phyloP scores from a whole-genome alignment of 2,329 filamentous ascomycete genomes.

The Ilyonectria robusta region DNA sequence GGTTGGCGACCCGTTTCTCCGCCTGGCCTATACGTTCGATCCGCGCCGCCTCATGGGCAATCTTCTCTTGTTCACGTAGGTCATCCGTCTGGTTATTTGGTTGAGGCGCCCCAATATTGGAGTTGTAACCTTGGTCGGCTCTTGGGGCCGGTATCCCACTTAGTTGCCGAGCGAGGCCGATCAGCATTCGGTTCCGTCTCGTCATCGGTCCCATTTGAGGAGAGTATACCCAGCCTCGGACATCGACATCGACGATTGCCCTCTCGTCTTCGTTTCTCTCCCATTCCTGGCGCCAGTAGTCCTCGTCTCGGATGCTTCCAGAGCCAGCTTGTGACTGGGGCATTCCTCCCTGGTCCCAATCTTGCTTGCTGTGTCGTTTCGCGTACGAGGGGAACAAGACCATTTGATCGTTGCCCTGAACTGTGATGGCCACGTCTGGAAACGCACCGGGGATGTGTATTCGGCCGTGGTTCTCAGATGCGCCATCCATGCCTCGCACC shows the following conservation, averaged over 20 bases:
- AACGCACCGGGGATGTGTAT: conserved; percentile 80
- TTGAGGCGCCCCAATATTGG: conserved; percentile 38
- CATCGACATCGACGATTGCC: conserved; percentile 92
- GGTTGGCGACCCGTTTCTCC: conserved; percentile 79
- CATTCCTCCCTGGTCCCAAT: conserved; percentile 51
- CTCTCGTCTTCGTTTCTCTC: conserved; percentile 84
- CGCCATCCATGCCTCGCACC: conserved; percentile 50
- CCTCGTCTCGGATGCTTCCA: conserved; percentile 70
- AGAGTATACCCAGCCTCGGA: conserved; percentile 94
- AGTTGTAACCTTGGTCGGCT: conserved; percentile 50
- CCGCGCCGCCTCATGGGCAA: conserved; percentile 80
- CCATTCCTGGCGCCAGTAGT: conserved; percentile 86
- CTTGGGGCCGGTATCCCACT: conserved; percentile 86
- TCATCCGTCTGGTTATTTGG: conserved; percentile 58
- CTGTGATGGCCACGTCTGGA: conserved; percentile 85
- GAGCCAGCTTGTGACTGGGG: conserved; percentile 50
- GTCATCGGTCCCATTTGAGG: conserved; percentile 89
- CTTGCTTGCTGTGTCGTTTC: conserved; percentile 74
- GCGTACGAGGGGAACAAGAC: conserved; percentile 96
- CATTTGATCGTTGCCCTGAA: conserved; percentile 90
- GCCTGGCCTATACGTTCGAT: conserved; percentile 81
- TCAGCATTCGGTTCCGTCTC: conserved; percentile 86
- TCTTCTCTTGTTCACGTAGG: conserved; percentile 72
- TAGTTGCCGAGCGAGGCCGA: conserved; percentile 88
- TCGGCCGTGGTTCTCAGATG: conserved; percentile 48